Evolutionary conservation across 495 filamentous ascomycete genomes (phyloP), one percentile per base, ranked within the genome.

Genomic region (Penicillium fimorum): DNA sequence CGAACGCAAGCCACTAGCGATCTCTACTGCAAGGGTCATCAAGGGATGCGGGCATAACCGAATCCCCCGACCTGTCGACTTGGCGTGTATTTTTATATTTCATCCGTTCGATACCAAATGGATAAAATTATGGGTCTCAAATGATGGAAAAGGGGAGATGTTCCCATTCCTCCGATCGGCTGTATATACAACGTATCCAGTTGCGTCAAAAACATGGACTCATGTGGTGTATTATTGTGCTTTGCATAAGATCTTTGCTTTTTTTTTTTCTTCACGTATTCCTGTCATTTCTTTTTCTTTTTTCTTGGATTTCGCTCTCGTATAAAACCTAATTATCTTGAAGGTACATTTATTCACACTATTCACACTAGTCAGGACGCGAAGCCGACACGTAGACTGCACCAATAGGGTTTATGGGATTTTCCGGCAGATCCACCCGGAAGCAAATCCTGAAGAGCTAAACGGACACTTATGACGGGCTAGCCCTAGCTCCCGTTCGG

Each of bases 21-120:
- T 37, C 37, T n/a, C 15, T 44, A n/a, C 52, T 54, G 52, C 52
- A 54, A 54, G 52, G 52, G 52, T 46, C 43, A 10, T 7, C 41
- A 53, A 46, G 51, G 50, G 43, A 45, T 44, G 20, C 29, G 50
- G 42, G 15, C 42, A 4, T 29, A 54, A 32, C 37, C 17, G 49
- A 50, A 50, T 44, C 41, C 37, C 20, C 43, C 22, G 52, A 54
- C 42, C 43, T 47, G 33, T 54, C 52, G 42, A 54, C 42, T 54
- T 54, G 52, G 30, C 43, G 37, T 22, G 18, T 30, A 30, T 43
- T 52, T 17, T 33, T 18, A 42, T 52, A 27, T 41, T 1, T 40
- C 27, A 38, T 38, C n/a, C 7, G 1, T 17, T 38, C 35, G 7
- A n/a, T 38, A n/a, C 0, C 7, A 2, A 7, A 3, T 35, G 6